Percentiles rank a stretch among this genome's conserved stretches.
Conservation (phyloP, 2,329 filamentous ascomycete genomes). For the Emmonsiellopsis sp. region DNA sequence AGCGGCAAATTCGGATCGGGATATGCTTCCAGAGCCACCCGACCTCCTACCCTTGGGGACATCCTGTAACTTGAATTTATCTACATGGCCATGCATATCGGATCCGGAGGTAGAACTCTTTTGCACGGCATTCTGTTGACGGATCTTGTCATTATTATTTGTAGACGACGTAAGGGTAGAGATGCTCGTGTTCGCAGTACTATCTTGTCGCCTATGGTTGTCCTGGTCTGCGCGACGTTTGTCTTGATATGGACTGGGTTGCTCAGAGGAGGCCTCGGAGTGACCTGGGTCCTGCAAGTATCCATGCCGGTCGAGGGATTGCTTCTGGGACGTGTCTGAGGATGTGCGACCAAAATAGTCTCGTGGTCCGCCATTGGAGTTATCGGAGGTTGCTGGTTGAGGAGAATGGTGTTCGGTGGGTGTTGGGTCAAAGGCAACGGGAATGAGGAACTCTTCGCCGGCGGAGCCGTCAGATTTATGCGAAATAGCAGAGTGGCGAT, state of each 20-base stretch:
- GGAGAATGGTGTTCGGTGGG: conserved; percentile 50
- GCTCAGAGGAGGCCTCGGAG: conserved; percentile 29
- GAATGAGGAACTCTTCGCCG: conserved; percentile 64
- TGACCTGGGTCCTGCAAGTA: conserved; percentile 17
- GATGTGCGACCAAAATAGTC: conserved; percentile 48
- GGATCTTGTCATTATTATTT: conserved; percentile 13
- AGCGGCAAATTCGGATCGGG: conserved; percentile 16
- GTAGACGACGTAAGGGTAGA: conserved; percentile 15
- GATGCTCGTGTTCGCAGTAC: conserved; percentile 6
- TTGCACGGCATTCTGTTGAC: conserved; percentile 5
- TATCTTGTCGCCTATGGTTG: conserved; percentile 22
- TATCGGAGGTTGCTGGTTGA: conserved; percentile 37
- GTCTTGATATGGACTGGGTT: conserved; percentile 77
- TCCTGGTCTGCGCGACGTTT: conserved; percentile 56
- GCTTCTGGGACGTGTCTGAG: conserved; percentile 1
- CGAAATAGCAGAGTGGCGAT: conserved; percentile 62
- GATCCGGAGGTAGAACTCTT: conserved; percentile 8
- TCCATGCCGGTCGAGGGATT: conserved; percentile 12
- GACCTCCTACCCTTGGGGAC: conserved; percentile 58
- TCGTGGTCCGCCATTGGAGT: conserved; percentile 19
- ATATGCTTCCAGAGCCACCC: conserved; percentile 31
- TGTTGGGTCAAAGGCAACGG: conserved; percentile 64
- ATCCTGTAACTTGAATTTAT: conserved; percentile 72
- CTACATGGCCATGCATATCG: conserved; percentile 20
- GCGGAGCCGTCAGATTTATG: conserved; percentile 47